Evolutionary conservation across 2,329 filamentous ascomycete species (phyloP).

Genomic region (Microdochium trichocladiopsis): DNA sequence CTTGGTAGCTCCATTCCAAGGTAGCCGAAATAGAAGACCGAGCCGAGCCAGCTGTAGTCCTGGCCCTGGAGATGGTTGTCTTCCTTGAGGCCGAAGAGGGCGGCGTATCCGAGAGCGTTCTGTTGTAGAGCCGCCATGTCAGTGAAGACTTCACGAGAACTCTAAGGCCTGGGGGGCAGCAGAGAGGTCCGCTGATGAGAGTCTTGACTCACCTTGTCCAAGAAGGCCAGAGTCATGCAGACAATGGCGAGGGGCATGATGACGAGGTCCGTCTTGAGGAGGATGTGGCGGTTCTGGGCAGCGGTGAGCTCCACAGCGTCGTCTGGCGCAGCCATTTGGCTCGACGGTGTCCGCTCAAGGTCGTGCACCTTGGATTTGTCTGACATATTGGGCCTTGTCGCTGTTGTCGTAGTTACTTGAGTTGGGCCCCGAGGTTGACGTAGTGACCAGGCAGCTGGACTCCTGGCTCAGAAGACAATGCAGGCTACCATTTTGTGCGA

Average conservation of each 20-base stretch:
- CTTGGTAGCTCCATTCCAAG: slow-evolving; percentile 39
- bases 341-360: neutral
- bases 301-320: neutral
- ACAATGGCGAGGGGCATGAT: slow-evolving; percentile 41
- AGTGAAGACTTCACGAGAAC: neutral
- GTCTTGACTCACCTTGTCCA: slow-evolving; percentile 40
- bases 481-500: no score
- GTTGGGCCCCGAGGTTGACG: no score
- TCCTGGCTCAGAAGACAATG: no score
- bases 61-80: slow-evolving; percentile 49
- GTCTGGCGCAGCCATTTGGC: neutral
- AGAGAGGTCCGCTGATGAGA: neutral
- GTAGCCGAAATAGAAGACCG: slow-evolving; percentile 44
- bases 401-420: no score
- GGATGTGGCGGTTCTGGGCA: neutral
- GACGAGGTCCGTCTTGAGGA: slow-evolving; percentile 26
- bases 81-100: slow-evolving; percentile 55
- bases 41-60: slow-evolving; percentile 32
- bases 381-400: neutral
- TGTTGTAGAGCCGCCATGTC: neutral
- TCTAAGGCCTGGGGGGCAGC: no score
- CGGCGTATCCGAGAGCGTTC: slow-evolving; percentile 51
- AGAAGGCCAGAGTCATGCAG: slow-evolving; percentile 55
- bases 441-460: no score
- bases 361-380: neutral